Conservation (phyloP, 108 stramenopile genomes). For the Cyclotella baltica region DNA sequence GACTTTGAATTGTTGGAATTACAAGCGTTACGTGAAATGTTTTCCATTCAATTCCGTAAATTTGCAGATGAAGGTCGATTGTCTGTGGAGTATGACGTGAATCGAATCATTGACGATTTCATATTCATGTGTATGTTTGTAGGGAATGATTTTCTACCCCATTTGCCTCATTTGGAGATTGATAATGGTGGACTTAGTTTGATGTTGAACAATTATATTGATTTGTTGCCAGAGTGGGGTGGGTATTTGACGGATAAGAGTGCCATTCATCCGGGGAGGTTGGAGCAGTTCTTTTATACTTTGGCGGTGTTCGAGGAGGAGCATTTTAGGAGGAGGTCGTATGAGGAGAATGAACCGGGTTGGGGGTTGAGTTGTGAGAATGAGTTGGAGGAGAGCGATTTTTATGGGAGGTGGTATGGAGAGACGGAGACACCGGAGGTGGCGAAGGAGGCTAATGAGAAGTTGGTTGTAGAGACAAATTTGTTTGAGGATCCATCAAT, state of each 20-base stretch:
- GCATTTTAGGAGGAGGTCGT: conserved; percentile 90
- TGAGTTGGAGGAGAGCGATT: conserved; percentile 76
- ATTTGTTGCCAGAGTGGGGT: conserved; percentile 89
- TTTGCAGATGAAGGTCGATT: conserved; percentile 66
- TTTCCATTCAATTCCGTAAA: conserved; percentile 90
- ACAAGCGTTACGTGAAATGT: conserved; percentile 84
- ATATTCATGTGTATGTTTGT: conserved; percentile 98
- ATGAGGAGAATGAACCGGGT: conserved; percentile 92
- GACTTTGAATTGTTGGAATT: conserved; percentile 97
- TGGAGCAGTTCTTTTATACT: conserved; percentile 94
- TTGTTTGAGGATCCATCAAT: conserved; percentile 13
- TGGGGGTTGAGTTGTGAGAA: conserved; percentile 78
- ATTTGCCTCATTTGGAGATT: conserved; percentile 94
- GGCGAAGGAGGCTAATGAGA: conserved; percentile 72
- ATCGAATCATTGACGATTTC: conserved; percentile 97
- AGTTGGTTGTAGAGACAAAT: conserved; percentile 50
- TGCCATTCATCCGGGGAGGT: conserved; percentile 87
- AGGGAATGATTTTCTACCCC: conserved; percentile 98
- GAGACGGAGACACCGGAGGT: conserved; percentile 68
- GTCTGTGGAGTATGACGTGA: conserved; percentile 69
- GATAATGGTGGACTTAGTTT: conserved; percentile 92
- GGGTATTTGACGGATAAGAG: conserved; percentile 94
- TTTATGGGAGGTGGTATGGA: conserved; percentile 80
- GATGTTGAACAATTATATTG: conserved; percentile 94
- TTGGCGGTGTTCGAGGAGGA: conserved; percentile 91